Conservation (phyloP, 2,329 filamentous ascomycete species). For the Colletotrichum cuscutae region DNA sequence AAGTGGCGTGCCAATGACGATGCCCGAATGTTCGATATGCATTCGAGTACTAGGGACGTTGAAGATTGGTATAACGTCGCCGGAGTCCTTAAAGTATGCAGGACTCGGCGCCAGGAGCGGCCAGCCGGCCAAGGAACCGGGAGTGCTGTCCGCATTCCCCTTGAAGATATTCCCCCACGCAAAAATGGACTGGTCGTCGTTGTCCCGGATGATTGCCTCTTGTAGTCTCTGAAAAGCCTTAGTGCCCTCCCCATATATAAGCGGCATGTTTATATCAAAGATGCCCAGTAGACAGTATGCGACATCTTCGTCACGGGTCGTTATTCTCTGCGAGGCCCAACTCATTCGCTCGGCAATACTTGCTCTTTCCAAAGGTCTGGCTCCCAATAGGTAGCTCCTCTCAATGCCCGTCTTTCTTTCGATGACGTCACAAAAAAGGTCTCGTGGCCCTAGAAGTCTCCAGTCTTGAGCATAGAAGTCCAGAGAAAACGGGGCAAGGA, state of each 20-base stretch:
- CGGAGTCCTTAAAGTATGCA: no score
- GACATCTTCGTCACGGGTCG: slow-evolving; percentile 39
- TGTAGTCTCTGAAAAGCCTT: slow-evolving; percentile 38
- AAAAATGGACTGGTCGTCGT: background rate
- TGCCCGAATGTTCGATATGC: no score
- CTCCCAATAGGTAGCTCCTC: no score
- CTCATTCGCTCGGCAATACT: slow-evolving; percentile 42
- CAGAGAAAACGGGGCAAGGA: background rate
- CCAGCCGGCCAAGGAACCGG: no score
- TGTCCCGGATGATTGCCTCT: background rate
- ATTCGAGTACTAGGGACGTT: no score
- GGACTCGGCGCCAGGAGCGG: no score
- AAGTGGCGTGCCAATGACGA: no score
- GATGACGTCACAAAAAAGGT: background rate
- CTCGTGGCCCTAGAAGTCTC: background rate
- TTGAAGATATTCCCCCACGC: slow-evolving; percentile 6
- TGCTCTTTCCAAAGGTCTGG: no score
- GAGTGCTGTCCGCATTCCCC: no score
- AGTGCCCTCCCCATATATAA: slow-evolving; percentile 41
- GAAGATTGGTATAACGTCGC: no score
- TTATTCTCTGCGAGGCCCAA: slow-evolving; percentile 39
- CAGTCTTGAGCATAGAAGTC: background rate
- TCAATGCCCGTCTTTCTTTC: background rate
- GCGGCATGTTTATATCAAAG: slow-evolving; percentile 41
- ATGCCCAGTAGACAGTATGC: slow-evolving; percentile 42